These are phyloP conservation scores for Aspergillus neoniger DNA, from an alignment of 2,329 filamentous ascomycete genomes.

Conservation along the genomic window DNA sequence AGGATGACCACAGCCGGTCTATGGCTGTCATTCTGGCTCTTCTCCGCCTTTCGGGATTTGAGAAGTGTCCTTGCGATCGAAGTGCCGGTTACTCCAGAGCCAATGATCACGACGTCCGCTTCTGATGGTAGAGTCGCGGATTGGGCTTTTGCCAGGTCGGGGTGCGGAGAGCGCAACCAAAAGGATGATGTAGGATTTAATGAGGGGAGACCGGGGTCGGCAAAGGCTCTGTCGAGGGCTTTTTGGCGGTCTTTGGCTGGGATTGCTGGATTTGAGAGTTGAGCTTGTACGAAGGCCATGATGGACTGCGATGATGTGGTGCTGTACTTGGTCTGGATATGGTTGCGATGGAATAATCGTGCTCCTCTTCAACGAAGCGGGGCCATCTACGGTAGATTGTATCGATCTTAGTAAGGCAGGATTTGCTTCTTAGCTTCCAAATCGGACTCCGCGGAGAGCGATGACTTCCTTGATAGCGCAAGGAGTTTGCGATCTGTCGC, in stretches of 20 bases:
- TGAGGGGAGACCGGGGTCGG: conserved; percentile 30
- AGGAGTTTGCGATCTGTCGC: background rate
- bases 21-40: background rate
- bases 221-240: conserved; percentile 26
- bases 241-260: conserved; percentile 23
- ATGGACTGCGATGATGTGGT: background rate
- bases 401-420: background rate
- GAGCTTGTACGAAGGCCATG: conserved; percentile 27
- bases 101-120: conserved; percentile 34
- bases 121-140: conserved; percentile 24
- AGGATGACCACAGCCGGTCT: conserved; percentile 27
- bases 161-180: conserved; percentile 32
- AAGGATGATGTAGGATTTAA: conserved; percentile 36
- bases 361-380: background rate
- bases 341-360: background rate
- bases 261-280: conserved; percentile 22
- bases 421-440: background rate
- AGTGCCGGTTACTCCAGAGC: conserved; percentile 32
- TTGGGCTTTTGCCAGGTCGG: conserved; percentile 22
- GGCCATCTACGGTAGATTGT: background rate
- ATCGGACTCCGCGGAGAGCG: background rate
- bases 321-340: background rate
- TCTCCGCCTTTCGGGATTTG: background rate
- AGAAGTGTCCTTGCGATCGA: conserved; percentile 30
- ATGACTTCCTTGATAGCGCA: background rate